Percentiles rank a stretch among this genome's conserved stretches.
These are phyloP conservation scores for Penicillium subrubescens DNA, from an alignment of 495 filamentous ascomycete genomes.

Conservation along the genomic window DNA sequence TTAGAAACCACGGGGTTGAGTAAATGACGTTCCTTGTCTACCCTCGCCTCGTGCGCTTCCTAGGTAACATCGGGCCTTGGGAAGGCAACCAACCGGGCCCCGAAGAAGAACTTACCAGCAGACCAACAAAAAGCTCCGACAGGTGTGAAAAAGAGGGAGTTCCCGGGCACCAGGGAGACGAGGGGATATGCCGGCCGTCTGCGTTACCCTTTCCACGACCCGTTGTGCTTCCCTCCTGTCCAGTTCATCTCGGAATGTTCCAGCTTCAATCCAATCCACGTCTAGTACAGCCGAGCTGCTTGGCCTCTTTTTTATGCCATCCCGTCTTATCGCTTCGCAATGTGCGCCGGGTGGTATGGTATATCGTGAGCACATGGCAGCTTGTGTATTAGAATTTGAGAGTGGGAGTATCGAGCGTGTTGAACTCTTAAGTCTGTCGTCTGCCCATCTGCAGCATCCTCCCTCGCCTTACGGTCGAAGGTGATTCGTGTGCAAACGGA, in stretches of 20 bases:
- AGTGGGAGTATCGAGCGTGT: background rate
- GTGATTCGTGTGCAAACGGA: background rate
- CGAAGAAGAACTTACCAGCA: background rate
- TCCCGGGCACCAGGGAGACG: background rate
- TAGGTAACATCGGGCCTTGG: slow-evolving; percentile 11
- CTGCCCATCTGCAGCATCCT: background rate
- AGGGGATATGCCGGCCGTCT: background rate
- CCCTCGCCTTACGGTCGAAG: background rate
- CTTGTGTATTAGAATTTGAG: background rate
- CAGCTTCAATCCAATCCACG: background rate
- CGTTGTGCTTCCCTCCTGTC: background rate
- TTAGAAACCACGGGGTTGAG: slow-evolving; percentile 5
- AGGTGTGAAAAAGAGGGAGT: background rate
- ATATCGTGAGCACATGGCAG: background rate
- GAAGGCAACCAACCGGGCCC: background rate
- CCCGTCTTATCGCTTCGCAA: background rate
- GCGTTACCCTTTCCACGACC: slow-evolving; percentile 5
- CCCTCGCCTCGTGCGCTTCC: slow-evolving; percentile 6
- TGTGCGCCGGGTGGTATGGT: background rate
- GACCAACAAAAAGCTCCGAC: slow-evolving; percentile 11
- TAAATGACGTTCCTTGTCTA: slow-evolving; percentile 2
- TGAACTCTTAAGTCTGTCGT: background rate
- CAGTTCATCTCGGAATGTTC: background rate
- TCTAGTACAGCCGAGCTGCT: background rate
- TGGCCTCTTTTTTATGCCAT: background rate